These are phyloP conservation scores for Petasospora rhodanensis DNA, from an alignment of 1,139 yeast genomes.

Conservation along the genomic window DNA sequence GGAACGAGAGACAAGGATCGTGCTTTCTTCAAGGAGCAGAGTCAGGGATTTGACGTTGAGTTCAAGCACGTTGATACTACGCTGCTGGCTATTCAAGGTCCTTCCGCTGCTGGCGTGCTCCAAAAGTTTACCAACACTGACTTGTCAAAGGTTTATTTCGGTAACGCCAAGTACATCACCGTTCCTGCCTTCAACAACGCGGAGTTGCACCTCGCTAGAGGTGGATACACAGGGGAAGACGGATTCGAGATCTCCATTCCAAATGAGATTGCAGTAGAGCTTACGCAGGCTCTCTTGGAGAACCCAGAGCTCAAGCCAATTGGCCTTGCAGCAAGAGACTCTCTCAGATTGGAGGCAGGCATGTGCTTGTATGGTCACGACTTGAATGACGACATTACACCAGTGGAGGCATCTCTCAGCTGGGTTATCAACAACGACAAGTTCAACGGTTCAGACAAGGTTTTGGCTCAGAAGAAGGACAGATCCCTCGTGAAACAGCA, in stretches of 20 bases:
- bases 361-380: constrained; percentile 97
- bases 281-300: constrained; percentile 60
- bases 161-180: constrained; percentile 57
- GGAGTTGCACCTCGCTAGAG: constrained; percentile 74
- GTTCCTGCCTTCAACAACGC: constrained; percentile 32
- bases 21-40: constrained; percentile 53
- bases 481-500: constrained; percentile 54
- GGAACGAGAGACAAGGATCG: constrained; percentile 86
- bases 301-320: constrained; percentile 67
- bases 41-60: constrained; percentile 42
- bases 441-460: constrained; percentile 81
- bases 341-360: constrained; percentile 93
- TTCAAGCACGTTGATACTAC: constrained; percentile 73
- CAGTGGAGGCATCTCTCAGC: constrained; percentile 80
- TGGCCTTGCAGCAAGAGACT: constrained; percentile 96
- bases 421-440: constrained; percentile 90
- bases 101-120: constrained; percentile 63
- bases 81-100: constrained; percentile 89
- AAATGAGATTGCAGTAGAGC: constrained; percentile 50
- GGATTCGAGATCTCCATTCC: constrained; percentile 92
- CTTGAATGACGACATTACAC: constrained; percentile 73
- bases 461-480: constrained; percentile 65
- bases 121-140: constrained; percentile 60
- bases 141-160: constrained; percentile 64
- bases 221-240: constrained; percentile 98